Percentiles rank a stretch among this genome's conserved stretches.
Evolutionary conservation across 306 rosid species (phyloP).

Genomic region (Acacia confusa): DNA sequence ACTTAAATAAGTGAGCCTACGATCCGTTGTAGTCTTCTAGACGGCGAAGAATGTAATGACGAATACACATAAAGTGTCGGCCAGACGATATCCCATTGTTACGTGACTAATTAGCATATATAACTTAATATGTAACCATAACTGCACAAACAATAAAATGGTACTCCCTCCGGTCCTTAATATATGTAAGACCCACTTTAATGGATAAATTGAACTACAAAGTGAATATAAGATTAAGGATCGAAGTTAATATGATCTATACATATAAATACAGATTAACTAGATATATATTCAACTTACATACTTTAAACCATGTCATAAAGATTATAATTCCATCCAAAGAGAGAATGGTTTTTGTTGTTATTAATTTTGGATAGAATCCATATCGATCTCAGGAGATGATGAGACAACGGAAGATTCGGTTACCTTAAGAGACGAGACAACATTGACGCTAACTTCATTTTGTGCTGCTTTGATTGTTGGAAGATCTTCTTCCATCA

Average conservation of each 20-base stretch:
- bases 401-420: not conserved
- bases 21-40: not conserved
- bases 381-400: not conserved
- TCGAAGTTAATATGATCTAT: no score
- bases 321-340: no score
- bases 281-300: no score
- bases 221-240: no score
- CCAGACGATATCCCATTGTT: not conserved
- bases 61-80: not conserved
- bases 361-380: not conserved
- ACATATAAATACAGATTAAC: no score
- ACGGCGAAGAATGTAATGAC: no score
- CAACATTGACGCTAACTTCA: not conserved
- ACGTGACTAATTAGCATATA: no score
- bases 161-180: not conserved
- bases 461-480: not conserved
- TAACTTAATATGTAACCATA: no score
- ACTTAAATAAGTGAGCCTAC: not conserved
- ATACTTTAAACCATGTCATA: not conserved
- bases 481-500: constrained; percentile 6
- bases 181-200: no score
- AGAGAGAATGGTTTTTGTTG: not conserved
- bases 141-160: no score
- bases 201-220: no score
- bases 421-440: not conserved